Conservation (phyloP, 2,329 filamentous ascomycete species). For the Fusarium tanahbumbuense region DNA sequence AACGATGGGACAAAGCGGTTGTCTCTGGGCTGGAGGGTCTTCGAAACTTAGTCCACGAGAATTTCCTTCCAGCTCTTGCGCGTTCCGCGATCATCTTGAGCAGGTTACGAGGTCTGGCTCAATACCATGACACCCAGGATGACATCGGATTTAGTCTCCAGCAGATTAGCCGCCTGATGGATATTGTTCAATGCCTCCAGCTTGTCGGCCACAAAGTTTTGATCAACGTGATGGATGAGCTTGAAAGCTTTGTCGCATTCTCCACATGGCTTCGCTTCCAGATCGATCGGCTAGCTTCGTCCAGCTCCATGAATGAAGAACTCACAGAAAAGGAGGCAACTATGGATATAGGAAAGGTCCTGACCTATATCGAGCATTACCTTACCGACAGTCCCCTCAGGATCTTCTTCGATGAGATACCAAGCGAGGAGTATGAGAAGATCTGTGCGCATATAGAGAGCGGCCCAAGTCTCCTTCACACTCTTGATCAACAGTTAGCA, state of each 20-base stretch:
- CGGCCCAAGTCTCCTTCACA: slow-evolving; percentile 59
- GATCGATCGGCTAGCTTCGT: slow-evolving; percentile 79
- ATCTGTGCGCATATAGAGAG: slow-evolving; percentile 59
- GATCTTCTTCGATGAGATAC: slow-evolving; percentile 66
- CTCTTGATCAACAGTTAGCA: slow-evolving; percentile 62
- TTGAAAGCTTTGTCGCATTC: slow-evolving; percentile 81
- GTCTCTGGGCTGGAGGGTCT: slow-evolving; percentile 81
- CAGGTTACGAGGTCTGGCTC: slow-evolving; percentile 84
- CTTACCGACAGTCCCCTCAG: slow-evolving; percentile 74
- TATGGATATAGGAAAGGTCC: slow-evolving; percentile 77
- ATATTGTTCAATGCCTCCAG: slow-evolving; percentile 79
- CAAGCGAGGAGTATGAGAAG: slow-evolving; percentile 62
- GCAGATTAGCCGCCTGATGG: slow-evolving; percentile 73
- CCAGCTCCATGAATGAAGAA: slow-evolving; percentile 73
- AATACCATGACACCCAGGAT: slow-evolving; percentile 76
- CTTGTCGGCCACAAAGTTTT: slow-evolving; percentile 80
- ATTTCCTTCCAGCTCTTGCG: slow-evolving; percentile 88
- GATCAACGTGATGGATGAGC: slow-evolving; percentile 77
- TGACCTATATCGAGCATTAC: slow-evolving; percentile 81
- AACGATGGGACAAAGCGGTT: slow-evolving; percentile 93
- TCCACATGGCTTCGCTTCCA: slow-evolving; percentile 86
- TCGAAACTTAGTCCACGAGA: slow-evolving; percentile 83
- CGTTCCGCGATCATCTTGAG: slow-evolving; percentile 84
- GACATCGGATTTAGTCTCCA: slow-evolving; percentile 73
- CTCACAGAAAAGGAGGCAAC: slow-evolving; percentile 80